Percentiles rank a stretch among this genome's conserved stretches.
These are phyloP conservation scores for Tylopilus sp. DNA, from an alignment of 768 basidiomycete species.

Conservation along the genomic window DNA sequence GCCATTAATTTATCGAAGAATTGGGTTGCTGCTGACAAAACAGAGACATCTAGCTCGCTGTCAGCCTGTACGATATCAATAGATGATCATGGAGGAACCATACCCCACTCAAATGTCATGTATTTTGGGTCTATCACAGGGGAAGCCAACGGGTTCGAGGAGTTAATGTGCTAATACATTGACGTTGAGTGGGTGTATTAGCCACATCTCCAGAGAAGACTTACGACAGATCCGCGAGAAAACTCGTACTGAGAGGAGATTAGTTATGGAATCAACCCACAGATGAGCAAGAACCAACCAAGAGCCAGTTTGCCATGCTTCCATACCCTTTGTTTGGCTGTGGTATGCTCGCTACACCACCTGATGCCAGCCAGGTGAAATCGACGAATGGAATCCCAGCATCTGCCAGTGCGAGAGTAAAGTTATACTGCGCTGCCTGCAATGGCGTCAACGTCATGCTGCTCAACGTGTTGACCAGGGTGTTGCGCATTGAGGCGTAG, in stretches of 20 bases:
- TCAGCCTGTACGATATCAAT: not conserved
- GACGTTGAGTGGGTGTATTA: not conserved
- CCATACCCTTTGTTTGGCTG: not conserved
- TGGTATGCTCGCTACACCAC: not conserved
- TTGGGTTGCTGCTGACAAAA: not conserved
- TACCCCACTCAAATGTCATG: constrained; percentile 2
- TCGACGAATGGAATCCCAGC: not conserved
- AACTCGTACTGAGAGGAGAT: not conserved
- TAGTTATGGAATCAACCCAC: not conserved
- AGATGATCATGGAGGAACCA: not conserved
- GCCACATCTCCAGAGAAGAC: not conserved
- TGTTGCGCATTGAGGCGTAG: not conserved
- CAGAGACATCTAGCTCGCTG: not conserved
- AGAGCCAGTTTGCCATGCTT: not conserved
- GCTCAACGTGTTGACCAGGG: not conserved
- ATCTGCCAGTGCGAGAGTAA: not conserved
- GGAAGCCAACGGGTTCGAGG: not conserved
- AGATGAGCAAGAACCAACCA: not conserved
- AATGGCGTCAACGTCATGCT: not conserved
- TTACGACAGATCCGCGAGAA: not conserved
- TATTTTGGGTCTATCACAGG: not conserved
- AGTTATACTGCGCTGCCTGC: not conserved
- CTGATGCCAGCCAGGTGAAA: not conserved
- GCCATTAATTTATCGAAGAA: not conserved
- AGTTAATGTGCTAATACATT: not conserved